Percentiles rank a stretch among this genome's conserved stretches.
Evolutionary conservation across 331 rosid species (phyloP).

Genomic region (Pyracantha coccinea): DNA sequence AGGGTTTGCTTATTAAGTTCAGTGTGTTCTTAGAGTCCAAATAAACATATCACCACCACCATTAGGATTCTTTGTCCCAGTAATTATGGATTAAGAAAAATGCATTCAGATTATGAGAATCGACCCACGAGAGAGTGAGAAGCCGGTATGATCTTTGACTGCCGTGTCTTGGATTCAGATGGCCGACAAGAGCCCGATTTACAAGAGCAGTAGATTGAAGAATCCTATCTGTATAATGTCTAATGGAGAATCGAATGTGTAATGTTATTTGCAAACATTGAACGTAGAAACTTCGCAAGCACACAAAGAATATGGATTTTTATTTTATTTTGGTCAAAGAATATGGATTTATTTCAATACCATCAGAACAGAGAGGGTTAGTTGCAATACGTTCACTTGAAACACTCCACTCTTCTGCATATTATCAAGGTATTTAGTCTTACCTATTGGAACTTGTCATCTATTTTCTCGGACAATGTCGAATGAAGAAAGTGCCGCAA

Average conservation of each 20-base stretch:
- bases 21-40: not conserved
- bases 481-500: not conserved
- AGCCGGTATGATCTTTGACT: too few species aligned
- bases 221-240: too few species aligned
- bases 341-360: not conserved
- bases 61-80: not conserved
- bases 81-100: not conserved
- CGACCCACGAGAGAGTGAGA: not conserved
- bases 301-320: not conserved
- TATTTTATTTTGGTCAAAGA: not conserved
- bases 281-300: too few species aligned
- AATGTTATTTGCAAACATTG: too few species aligned
- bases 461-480: not conserved
- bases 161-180: too few species aligned
- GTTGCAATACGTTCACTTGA: not conserved
- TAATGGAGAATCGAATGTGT: too few species aligned
- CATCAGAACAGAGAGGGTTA: not conserved
- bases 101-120: not conserved
- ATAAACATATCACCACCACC: not conserved
- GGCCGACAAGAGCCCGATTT: too few species aligned
- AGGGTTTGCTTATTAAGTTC: not conserved
- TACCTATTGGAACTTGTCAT: slow-evolving; percentile 1
- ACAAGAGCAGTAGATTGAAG: too few species aligned
- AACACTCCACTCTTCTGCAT: not conserved
- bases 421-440: not conserved